Evolutionary conservation across 2,329 filamentous ascomycete species (phyloP), one percentile per base, ranked within the genome.

Genomic region (Sclerotinia trifoliorum): DNA sequence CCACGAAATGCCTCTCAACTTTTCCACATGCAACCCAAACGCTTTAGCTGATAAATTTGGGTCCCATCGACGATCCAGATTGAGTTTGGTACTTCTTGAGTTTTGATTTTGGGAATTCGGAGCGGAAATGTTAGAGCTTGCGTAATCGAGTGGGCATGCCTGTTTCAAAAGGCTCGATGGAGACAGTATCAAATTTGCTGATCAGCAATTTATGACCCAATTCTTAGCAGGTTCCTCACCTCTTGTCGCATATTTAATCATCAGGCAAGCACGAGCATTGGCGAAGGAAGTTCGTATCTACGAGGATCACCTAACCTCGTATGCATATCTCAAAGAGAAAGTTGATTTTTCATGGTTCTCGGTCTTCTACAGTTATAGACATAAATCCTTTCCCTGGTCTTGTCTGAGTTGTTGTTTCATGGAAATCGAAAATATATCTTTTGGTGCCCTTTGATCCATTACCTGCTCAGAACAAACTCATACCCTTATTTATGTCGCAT

Each of bases 101-200:
- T 26, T 51, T 39, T 26, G 60, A 21, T 51, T 15, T 26, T 51
- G 46, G 46, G 60, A n/a, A 51, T 51, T 51, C 48, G n/a, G 51
- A 63, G 5, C n/a, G 48, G 48, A 51, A 51, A 39, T 52, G 21
- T n/a, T 51, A n/a, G 13, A 42, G 19, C n/a, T 51, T 21, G 15
- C 19, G 51, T n/a, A 54, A 46, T 46, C 44, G 21, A 63, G 32
- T 24, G 48, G 17, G n/a, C 46, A 21, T 63, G n/a, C 39, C 39
- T 26, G 35, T 35, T 44, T 54, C 21, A 63, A 32, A 24, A 46
- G 21, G 55, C 26, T 26, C 29, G 15, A 63, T 17, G 15, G 24
- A 63, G 60, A 55, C 29, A 55, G 29, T 44, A 48, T 67, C 21
- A 48, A 35, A 48, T 63, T 29, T 63, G 57, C 65, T 63, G 48